Base-by-base conservation (phyloP, 2,329 filamentous ascomycete genomes). In the Amesomyces nigricolor region DNA sequence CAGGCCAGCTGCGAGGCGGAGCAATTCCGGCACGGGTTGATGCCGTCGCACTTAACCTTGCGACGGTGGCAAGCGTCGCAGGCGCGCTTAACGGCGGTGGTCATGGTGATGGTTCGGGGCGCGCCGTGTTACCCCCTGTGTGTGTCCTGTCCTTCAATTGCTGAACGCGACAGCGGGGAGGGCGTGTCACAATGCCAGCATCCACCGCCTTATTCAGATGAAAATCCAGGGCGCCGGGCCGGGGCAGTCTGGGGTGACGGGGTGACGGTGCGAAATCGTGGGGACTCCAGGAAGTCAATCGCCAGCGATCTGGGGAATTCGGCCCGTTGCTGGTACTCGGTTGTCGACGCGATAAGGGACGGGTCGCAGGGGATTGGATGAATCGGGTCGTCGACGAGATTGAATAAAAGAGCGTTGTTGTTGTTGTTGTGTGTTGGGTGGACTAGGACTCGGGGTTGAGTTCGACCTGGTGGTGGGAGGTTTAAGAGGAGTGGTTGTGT, bases 31-130 rank as follows among this genome's bases (percentile, higher is more conserved):
- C 86, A 90, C 17, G 86, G 85, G 64, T 84, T 84, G 66, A 82
- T 75, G 56, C 85, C 84, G 66, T 88, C 84, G 67, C 86, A 88
- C 69, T 87, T 88, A 67, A 88, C 85, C 70, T 88, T 88, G 69
- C 85, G 81, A 61, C 84, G 82, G 74, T 88, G 85, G 68, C 85
- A 88, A 65, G 84, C 85, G 69, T 88, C 85, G 73, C 85, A 88
- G 57, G 85, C 85, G 66, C 83, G 73, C 66, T 81, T 81, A 48
- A 81, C 77, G 60, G 78, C 77, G 61, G 77, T 75, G 43, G 75
- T 71, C 78, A 78, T 78, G 61, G 64, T 60, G 46, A 64, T 60
- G 46, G n/a, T 17, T 51, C 38, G 29, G 30, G 7, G 40, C n/a
- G 56, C 43, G 55, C 58, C 56, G 56, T 52, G 52, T 49, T 47